Evolutionary conservation across 768 basidiomycete species (phyloP).

Genomic region (Suillus paluster): DNA sequence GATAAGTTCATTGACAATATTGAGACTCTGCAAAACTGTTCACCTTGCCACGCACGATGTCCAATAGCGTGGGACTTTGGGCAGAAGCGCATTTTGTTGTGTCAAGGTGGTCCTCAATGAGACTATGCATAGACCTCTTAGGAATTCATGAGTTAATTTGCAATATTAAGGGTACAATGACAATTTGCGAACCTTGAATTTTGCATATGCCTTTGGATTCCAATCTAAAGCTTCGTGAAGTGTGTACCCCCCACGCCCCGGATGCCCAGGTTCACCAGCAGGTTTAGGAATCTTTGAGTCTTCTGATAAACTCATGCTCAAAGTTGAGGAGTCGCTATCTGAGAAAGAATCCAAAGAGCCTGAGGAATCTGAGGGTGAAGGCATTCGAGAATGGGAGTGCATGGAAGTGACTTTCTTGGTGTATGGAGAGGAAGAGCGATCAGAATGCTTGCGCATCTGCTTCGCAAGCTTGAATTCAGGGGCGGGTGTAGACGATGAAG

Average conservation of each 20-base stretch:
- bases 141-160: background rate
- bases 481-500: background rate
- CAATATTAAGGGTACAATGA: background rate
- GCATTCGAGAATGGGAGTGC: background rate
- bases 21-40: background rate
- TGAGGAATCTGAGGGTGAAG: background rate
- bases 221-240: slow-evolving; percentile 24
- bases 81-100: slow-evolving; percentile 12
- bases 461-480: background rate
- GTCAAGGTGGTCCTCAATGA: slow-evolving; percentile 16
- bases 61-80: slow-evolving; percentile 4
- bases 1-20: background rate
- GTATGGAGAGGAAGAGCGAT: background rate
- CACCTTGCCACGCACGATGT: background rate
- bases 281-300: slow-evolving; percentile 30
- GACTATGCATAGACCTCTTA: background rate
- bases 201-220: slow-evolving; percentile 18
- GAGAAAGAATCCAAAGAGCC: background rate
- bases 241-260: slow-evolving; percentile 29
- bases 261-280: slow-evolving; percentile 23
- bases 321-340: slow-evolving; percentile 2
- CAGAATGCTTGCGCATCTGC: background rate
- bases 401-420: background rate
- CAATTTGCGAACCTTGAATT: slow-evolving; percentile 23
- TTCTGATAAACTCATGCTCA: slow-evolving; percentile 6